Base-by-base conservation (phyloP, 1,284 basidiomycete species). In the Ceratobasidium papillatum region DNA sequence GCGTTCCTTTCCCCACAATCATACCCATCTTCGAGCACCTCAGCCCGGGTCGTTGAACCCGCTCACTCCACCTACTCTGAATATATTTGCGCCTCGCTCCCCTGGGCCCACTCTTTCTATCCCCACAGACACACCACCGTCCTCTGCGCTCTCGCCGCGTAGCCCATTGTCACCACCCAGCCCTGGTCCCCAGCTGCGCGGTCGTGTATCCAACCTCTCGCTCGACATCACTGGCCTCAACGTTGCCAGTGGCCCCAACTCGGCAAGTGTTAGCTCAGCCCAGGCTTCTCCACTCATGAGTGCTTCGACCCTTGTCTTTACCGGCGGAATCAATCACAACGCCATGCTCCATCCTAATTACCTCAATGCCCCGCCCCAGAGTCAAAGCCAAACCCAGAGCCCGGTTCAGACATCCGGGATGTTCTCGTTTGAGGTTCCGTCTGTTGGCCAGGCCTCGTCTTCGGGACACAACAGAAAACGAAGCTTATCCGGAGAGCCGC, bases 221-320 rank as follows among this genome's bases (percentile, higher is more conserved):
- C 52, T 69, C 34, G 65, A 69, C 25, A 69, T 69, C 36, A 69
- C 65, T 19, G 19, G 19, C 32, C 65, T 69, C 38, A 69, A 45
- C 65, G 65, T 69, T 19, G 22, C 65, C 11, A 69, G 65, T 38
- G 65, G 65, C 36, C 65, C 65, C 12, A 69, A 69, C 51, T 69
- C 65, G 19, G 65, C 65, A 34, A 69, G 65, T 25, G 65, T 69
- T 12, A 69, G 65, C 25, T 69, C 65, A 27, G 65, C 65, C 9
- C 65, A 69, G 36, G 65, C 65, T 38, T 69, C 65, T 69, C 65
- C 65, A 41, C 65, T 69, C 36, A 69, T 69, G 65, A 69, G 65
- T 36, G 65, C 65, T 30, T 30, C 65, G 7, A 69, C 65, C 36
- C 52, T 69, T 19, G 52, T 69, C n/a, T 69, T 56, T 34, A 69